Base-by-base conservation (phyloP, 2,329 filamentous ascomycete species). In the Clarireedia monteithiana region DNA sequence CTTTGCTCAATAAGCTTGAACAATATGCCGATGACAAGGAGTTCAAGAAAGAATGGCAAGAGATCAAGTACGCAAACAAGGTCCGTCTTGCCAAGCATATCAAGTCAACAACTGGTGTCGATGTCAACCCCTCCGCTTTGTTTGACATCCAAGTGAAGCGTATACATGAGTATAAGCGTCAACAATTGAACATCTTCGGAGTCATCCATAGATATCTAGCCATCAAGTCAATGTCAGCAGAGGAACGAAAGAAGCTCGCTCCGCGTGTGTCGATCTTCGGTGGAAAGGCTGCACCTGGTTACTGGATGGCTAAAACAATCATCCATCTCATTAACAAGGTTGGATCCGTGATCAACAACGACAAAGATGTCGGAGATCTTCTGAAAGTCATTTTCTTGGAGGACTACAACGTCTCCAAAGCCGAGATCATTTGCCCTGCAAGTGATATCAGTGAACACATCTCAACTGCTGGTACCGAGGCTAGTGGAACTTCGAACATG, bases 281-380 rank as follows among this genome's bases (percentile, higher is more conserved):
- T 69, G 94, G 94, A 66, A 99, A 99, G 75, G 94, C 94, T 26
- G 94, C 94, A 2, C 94, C 94, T 0, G 94, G 94, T 15, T 99
- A 99, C 78, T 99, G 94, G 94, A 99, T 97, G 94, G 94, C 94
- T 39, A 99, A 99, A 82, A 95, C 94, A 42, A 91, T 96, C 63
- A 99, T 99, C 66, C 92, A 97, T 70, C 81, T 99, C 56, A 85
- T 99, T 77, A 97, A 96, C 76, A 86, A 85, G 59, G 94, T 97
- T 26, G 91, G 90, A 4, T 75, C 83, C 15, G 88, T 97, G 2
- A 86, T 99, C 64, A 99, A 99, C 77, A 88, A 89, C 42, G 94
- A 99, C 67, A 78, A 83, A 45, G 94, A 97, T 36, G 85, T 97
- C 68, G 92, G 92, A 34, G 92, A 97, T 68, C 78, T 95, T 30